These are phyloP conservation scores for Lotmaria passim DNA, from an alignment of 208 protist species.

Conservation along the genomic window DNA sequence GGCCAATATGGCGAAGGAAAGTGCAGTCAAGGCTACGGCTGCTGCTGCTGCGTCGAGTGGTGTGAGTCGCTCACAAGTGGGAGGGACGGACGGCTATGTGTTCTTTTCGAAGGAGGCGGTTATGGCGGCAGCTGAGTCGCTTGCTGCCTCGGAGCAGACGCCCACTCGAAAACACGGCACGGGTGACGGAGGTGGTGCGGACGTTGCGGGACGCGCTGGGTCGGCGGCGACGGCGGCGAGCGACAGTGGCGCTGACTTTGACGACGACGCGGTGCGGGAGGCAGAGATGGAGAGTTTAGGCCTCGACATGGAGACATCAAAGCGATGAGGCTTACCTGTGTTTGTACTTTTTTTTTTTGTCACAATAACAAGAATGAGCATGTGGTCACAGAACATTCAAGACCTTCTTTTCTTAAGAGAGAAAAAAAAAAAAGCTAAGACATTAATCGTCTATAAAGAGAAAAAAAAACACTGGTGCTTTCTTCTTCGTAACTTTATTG, in stretches of 20 bases:
- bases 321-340: background rate
- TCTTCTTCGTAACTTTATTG: no score
- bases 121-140: slow-evolving; percentile 5
- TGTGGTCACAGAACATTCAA: background rate
- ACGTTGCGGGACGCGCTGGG: no score
- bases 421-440: background rate
- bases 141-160: slow-evolving; percentile 20
- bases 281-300: slow-evolving; percentile 30
- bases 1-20: slow-evolving; percentile 10
- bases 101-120: slow-evolving; percentile 27
- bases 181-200: background rate
- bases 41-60: background rate
- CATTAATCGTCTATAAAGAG: no score
- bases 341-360: background rate
- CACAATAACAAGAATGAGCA: background rate
- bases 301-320: slow-evolving; percentile 21
- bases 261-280: slow-evolving; percentile 18
- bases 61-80: background rate
- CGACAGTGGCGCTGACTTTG: slow-evolving; percentile 15
- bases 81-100: slow-evolving; percentile 4
- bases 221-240: background rate
- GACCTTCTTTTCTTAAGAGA: no score
- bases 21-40: background rate
- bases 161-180: background rate
- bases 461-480: no score